Percentiles rank a stretch among this genome's conserved stretches.
Conservation (phyloP, 441 rosid genomes). For the Erodium texanum region DNA sequence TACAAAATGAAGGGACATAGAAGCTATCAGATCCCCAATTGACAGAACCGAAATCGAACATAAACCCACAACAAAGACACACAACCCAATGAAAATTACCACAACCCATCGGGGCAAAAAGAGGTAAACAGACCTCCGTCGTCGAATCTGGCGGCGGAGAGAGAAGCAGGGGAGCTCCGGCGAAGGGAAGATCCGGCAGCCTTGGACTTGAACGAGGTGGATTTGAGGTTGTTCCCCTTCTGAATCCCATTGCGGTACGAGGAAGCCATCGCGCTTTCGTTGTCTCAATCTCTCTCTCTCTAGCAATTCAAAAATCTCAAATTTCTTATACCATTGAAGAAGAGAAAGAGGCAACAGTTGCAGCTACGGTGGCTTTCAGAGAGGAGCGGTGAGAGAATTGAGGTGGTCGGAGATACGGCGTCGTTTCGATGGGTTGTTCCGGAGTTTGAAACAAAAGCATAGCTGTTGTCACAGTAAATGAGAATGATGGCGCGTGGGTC, state of each 20-base stretch:
- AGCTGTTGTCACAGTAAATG: not conserved
- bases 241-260: slow-evolving; percentile 2
- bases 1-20: not conserved
- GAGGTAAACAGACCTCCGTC: slow-evolving; percentile 46
- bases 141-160: slow-evolving; percentile 34
- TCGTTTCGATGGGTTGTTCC: not conserved
- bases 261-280: not conserved
- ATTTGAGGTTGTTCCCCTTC: not conserved
- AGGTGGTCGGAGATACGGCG: not conserved
- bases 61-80: not conserved
- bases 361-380: not conserved
- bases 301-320: not conserved
- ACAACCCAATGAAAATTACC: not conserved
- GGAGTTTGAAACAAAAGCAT: not conserved
- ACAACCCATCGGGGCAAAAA: not conserved
- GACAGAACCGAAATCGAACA: not conserved
- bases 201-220: slow-evolving; percentile 38
- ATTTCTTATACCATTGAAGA: not conserved
- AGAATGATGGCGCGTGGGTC: not conserved
- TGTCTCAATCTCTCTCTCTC: not conserved
- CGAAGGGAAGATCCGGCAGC: slow-evolving; percentile 38
- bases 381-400: not conserved
- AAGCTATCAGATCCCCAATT: not conserved
- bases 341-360: not conserved
- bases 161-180: slow-evolving; percentile 65